Evolutionary conservation across 768 basidiomycete genomes (phyloP).

Genomic region (Suillus ampliporus): DNA sequence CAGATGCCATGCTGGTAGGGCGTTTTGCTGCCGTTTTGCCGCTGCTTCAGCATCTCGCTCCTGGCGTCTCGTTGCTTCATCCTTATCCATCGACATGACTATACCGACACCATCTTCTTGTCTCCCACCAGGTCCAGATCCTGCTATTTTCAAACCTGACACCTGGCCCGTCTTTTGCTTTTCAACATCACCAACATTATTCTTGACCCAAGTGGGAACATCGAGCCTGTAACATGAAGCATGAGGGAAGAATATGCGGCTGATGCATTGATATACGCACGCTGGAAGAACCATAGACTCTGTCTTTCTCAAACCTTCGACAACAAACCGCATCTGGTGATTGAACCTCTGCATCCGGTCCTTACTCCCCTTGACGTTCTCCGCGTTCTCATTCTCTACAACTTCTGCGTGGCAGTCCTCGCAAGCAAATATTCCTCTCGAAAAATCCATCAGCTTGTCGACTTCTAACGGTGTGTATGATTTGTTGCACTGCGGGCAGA

Average conservation of each 20-base stretch:
- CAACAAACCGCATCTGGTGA: conserved; percentile 84
- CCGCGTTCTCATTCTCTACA: conserved; percentile 89
- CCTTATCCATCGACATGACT: conserved; percentile 89
- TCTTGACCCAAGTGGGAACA: conserved; percentile 81
- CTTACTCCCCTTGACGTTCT: conserved; percentile 82
- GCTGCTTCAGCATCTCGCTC: conserved; percentile 85
- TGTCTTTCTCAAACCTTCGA: conserved; percentile 86
- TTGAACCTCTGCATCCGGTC: conserved; percentile 98
- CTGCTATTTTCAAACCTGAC: conserved; percentile 74
- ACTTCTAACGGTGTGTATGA: conserved; percentile 88
- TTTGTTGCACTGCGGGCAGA: conserved; percentile 87
- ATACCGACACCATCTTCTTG: conserved; percentile 84
- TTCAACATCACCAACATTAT: conserved; percentile 67
- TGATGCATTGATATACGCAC: conserved; percentile 48
- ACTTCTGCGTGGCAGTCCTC: conserved; percentile 89
- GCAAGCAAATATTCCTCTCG: conserved; percentile 72
- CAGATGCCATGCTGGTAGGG: conserved; percentile 92
- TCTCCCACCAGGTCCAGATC: conserved; percentile 59
- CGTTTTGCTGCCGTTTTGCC: conserved; percentile 88
- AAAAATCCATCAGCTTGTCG: conserved; percentile 79
- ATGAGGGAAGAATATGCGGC: conserved; percentile 2
- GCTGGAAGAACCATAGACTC: conserved; percentile 86
- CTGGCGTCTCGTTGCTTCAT: conserved; percentile 71
- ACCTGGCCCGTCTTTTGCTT: conserved; percentile 58
- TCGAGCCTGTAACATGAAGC: conserved; percentile 63